Percentiles rank a stretch among this genome's conserved stretches.
These are phyloP conservation scores for Aspergillus felis DNA, from an alignment of 2,329 filamentous ascomycete species.

Conservation along the genomic window DNA sequence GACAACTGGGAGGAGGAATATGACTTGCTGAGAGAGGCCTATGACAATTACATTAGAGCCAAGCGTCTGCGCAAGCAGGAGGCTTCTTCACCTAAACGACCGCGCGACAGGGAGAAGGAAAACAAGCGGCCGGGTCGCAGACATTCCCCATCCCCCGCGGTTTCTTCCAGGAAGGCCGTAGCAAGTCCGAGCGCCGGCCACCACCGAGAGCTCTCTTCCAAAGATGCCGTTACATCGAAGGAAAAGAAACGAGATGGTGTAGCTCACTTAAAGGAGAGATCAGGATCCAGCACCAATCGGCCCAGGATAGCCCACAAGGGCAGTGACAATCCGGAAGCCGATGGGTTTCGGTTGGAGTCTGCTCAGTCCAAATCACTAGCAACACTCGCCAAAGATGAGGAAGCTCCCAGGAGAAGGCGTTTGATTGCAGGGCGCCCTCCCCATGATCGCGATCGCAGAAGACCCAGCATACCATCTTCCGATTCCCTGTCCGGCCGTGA, in stretches of 20 bases:
- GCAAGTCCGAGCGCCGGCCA: constrained; percentile 27
- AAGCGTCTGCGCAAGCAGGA: constrained; percentile 34
- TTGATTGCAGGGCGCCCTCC: constrained; percentile 41
- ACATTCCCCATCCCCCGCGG: constrained; percentile 39
- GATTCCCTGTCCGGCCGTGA: constrained; percentile 40
- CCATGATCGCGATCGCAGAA: constrained; percentile 32
- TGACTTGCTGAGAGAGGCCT: constrained; percentile 68
- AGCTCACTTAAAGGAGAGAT: constrained; percentile 23
- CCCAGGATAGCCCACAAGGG: constrained; percentile 23
- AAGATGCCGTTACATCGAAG: constrained; percentile 21
- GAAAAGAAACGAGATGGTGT: constrained; percentile 25
- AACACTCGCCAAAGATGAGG: constrained; percentile 30
- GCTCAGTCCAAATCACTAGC: constrained; percentile 25
- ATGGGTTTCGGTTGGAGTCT: constrained; percentile 23
- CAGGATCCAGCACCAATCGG: constrained; percentile 10
- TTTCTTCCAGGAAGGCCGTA: constrained; percentile 28
- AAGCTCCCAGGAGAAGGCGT: constrained; percentile 36
- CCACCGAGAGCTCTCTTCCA: constrained; percentile 22
- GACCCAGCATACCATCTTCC: constrained; percentile 37
- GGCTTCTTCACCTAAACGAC: constrained; percentile 35
- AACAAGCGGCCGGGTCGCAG: constrained; percentile 29
- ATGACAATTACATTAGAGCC: constrained; percentile 34
- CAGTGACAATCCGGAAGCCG: constrained; percentile 28
- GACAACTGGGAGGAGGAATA: constrained; percentile 89
- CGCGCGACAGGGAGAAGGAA: constrained; percentile 39